Conservation (phyloP, 2,329 filamentous ascomycete genomes). For the Zymoseptoria ardabiliae region DNA sequence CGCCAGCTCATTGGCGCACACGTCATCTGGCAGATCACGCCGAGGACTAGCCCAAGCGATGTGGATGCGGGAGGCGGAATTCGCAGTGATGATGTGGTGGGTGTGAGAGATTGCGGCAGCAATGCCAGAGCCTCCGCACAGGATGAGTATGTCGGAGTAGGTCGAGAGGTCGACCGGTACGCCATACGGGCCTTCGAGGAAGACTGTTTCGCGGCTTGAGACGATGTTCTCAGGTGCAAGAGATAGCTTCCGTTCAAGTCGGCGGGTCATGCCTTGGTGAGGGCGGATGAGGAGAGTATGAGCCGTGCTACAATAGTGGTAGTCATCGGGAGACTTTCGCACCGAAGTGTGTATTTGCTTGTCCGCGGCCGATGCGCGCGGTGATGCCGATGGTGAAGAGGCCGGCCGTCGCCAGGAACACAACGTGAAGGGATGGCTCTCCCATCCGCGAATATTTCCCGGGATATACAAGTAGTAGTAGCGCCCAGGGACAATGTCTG, state of each 20-base stretch:
- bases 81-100: slow-evolving; percentile 8
- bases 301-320: neutral
- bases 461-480: slow-evolving; percentile 47
- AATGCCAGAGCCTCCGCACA: slow-evolving; percentile 46
- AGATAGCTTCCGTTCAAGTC: slow-evolving; percentile 34
- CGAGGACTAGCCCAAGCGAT: slow-evolving; percentile 16
- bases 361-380: neutral
- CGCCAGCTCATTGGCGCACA: slow-evolving; percentile 14
- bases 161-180: slow-evolving; percentile 34
- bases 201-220: slow-evolving; percentile 29
- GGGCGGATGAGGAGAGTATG: slow-evolving; percentile 46
- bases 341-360: slow-evolving; percentile 5
- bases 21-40: slow-evolving; percentile 10
- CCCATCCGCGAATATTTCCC: slow-evolving; percentile 38
- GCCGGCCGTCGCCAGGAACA: slow-evolving; percentile 23
- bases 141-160: slow-evolving; percentile 36
- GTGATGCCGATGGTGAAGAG: slow-evolving; percentile 1
- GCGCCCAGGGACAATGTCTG: slow-evolving; percentile 38
- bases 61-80: slow-evolving; percentile 6
- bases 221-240: slow-evolving; percentile 15
- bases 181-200: slow-evolving; percentile 48
- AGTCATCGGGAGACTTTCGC: slow-evolving; percentile 6
- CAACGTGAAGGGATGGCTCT: slow-evolving; percentile 47
- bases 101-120: slow-evolving; percentile 33
- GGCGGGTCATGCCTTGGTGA: slow-evolving; percentile 44